phyloP scores from a whole-genome alignment of 2,329 filamentous ascomycete species.

The Magnaporthiopsis incrustans region DNA sequence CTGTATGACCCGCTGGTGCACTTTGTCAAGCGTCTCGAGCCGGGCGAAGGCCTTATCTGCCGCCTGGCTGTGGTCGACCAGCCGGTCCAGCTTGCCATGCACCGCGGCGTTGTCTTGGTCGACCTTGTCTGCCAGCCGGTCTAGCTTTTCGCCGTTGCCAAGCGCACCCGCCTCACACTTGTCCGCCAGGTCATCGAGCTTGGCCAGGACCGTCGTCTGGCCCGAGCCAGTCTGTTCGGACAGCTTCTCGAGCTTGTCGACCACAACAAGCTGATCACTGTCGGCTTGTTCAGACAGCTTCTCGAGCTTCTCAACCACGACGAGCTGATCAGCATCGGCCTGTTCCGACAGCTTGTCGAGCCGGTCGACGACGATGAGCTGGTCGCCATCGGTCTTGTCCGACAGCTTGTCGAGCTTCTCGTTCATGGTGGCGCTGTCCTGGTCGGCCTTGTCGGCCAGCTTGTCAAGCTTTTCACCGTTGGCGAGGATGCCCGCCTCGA shows the following conservation, averaged over 20 bases:
- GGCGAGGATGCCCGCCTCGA: background rate
- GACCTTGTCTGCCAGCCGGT: background rate
- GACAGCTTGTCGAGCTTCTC: background rate
- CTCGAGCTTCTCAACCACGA: background rate
- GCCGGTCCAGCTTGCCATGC: slow-evolving; percentile 47
- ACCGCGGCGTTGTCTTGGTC: slow-evolving; percentile 45
- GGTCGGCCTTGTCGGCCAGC: background rate
- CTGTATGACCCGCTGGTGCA: slow-evolving; percentile 77
- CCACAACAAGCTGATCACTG: background rate
- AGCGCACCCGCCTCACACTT: background rate
- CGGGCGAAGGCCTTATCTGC: slow-evolving; percentile 65
- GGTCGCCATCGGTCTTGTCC: background rate
- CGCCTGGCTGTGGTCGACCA: slow-evolving; percentile 54
- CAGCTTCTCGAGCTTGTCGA: background rate
- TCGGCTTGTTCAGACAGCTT: background rate
- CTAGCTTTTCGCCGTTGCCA: slow-evolving; percentile 1
- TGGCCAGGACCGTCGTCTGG: slow-evolving; percentile 49
- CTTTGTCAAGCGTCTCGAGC: slow-evolving; percentile 76
- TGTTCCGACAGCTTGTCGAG: background rate
- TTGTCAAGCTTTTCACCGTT: slow-evolving; percentile 2
- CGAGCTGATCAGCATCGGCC: background rate
- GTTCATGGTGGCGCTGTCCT: background rate
- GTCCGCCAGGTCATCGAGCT: slow-evolving; percentile 28
- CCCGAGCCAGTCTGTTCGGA: slow-evolving; percentile 30
- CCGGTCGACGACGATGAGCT: background rate